Conservation (phyloP, 2,329 filamentous ascomycete genomes). For the Aureobasidium sp. region DNA sequence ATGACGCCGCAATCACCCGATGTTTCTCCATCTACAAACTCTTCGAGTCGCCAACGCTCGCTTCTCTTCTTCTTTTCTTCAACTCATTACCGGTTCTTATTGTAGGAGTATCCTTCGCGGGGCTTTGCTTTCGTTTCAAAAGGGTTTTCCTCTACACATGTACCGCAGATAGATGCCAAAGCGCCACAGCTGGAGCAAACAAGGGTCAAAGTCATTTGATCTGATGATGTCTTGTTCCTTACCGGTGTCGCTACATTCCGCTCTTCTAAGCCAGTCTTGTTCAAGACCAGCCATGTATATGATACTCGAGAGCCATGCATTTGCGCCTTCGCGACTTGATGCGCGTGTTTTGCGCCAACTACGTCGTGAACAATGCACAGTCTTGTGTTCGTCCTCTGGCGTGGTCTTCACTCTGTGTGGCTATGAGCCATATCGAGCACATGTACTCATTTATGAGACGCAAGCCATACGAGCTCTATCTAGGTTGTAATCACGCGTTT, state of each 20-base stretch:
- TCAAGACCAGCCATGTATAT: too few species aligned
- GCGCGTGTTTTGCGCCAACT: too few species aligned
- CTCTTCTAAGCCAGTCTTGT: not conserved
- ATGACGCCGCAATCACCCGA: conserved; percentile 10
- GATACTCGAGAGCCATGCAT: too few species aligned
- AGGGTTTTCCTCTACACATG: conserved; percentile 13
- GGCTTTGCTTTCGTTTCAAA: conserved; percentile 1
- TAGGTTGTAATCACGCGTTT: not conserved
- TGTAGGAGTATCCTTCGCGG: conserved; percentile 14
- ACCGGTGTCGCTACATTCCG: conserved; percentile 11
- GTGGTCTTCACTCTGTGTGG: too few species aligned
- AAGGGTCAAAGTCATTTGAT: conserved; percentile 13
- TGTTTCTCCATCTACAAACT: not conserved
- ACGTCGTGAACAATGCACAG: too few species aligned
- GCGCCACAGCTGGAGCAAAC: conserved; percentile 16
- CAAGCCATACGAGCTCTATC: too few species aligned
- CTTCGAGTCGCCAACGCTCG: not conserved
- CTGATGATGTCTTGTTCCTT: conserved; percentile 16
- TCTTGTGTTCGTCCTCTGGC: too few species aligned
- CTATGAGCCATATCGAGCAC: too few species aligned
- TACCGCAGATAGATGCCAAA: conserved; percentile 12
- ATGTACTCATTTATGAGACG: too few species aligned
- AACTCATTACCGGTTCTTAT: conserved; percentile 16
- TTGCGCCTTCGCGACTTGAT: too few species aligned
- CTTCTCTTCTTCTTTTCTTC: conserved; percentile 10